phyloP scores from a whole-genome alignment of 2,329 filamentous ascomycete genomes.

The Lasiodiplodia gonubiensis region DNA sequence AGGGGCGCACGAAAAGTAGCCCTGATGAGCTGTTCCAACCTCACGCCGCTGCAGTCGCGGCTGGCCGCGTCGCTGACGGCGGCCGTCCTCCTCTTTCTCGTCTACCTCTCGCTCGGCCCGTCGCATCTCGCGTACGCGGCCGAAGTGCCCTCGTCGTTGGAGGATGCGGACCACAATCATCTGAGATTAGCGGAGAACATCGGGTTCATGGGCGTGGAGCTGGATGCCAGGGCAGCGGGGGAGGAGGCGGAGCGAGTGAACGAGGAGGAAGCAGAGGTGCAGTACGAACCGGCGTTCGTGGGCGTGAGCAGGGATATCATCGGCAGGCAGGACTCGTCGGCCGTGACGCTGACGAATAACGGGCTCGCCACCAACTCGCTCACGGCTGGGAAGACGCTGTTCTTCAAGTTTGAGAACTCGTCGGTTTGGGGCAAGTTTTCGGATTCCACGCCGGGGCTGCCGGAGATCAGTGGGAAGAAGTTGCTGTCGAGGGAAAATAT shows the following conservation, averaged over 20 bases:
- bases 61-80: conserved; percentile 70
- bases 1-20: no score
- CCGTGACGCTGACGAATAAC: conserved; percentile 65
- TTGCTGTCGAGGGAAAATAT: not conserved
- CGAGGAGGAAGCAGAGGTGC: conserved; percentile 39
- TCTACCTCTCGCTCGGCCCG: conserved; percentile 65
- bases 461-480: conserved; percentile 31
- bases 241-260: conserved; percentile 47
- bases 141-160: conserved; percentile 54
- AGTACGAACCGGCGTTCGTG: conserved; percentile 67
- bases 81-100: conserved; percentile 62
- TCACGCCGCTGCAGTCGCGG: conserved; percentile 73
- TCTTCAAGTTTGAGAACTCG: conserved; percentile 67
- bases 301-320: conserved; percentile 68
- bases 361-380: conserved; percentile 65
- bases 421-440: conserved; percentile 56
- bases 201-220: conserved; percentile 51
- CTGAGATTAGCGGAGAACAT: conserved; percentile 62
- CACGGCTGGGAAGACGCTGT: conserved; percentile 64
- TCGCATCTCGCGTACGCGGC: conserved; percentile 62
- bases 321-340: conserved; percentile 52
- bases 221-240: conserved; percentile 45
- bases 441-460: conserved; percentile 42
- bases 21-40: conserved; percentile 44
- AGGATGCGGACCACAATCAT: conserved; percentile 54